Base-by-base conservation (phyloP, 495 filamentous ascomycete species). In the Daldinia loculata region DNA sequence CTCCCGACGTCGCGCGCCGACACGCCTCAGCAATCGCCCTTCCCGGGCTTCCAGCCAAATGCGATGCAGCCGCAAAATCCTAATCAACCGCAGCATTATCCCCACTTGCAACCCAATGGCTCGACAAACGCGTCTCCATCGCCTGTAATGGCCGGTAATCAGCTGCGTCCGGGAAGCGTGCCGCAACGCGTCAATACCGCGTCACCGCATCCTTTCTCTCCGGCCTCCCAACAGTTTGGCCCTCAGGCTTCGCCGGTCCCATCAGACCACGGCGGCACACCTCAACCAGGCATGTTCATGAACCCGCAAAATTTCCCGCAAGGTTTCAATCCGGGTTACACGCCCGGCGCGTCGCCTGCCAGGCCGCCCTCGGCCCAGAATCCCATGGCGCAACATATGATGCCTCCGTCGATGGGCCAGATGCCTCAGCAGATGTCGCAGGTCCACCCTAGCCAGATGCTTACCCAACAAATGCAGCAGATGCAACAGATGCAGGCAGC, bases 151-250 rank as follows among this genome's bases (percentile, higher is more conserved):
- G 84, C 84, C 51, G 75, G 75, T 5, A 93, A 94, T 79, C 93
- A 95, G 79, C 79, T 87, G 72, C 85, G 86, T 59, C 84, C 86
- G 22, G 84, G 85, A 9, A 87, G 82, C 73, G 87, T 89, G 38
- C 91, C 91, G 14, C 92, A 94, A 80, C 83, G 93, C 61, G 91
- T 97, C 78, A 89, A 93, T 66, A 97, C 95, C 27, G 89, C 93
- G 34, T 98, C 95, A 15, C 95, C 95, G 3, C 93, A 93, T 76
- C 94, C 93, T 0, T 97, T 96, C 80, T 94, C 93, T 1, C 92
- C 93, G 19, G 90, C 90, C 29, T 87, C 88, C 36, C 91, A 91
- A 71, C 88, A 91, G 61, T 92, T 94, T 71, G 88, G 84, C 48
- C 81, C 87, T 2, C 93, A 96, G 64, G 87, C 91, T 72, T 94